A percentile compares a stretch with the other conserved stretches of the same genome.
Conservation (phyloP, 2,329 filamentous ascomycete genomes). For the Juglanconis oblonga region DNA sequence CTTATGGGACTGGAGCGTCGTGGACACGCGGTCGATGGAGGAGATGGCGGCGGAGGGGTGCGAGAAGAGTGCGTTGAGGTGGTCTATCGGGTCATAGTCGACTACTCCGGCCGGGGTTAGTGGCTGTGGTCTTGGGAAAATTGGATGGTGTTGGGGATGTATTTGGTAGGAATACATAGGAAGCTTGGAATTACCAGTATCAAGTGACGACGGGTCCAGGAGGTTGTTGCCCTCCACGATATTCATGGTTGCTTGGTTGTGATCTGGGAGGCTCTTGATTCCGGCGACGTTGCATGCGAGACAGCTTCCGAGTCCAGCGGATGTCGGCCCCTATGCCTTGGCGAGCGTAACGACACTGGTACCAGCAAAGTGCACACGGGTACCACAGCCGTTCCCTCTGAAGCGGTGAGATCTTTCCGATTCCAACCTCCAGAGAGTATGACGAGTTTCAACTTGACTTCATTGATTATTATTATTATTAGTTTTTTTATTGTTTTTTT, state of each 20-base stretch:
- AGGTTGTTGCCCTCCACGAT: constrained; percentile 17
- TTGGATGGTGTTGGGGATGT: background rate
- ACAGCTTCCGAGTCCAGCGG: background rate
- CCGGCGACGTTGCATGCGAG: constrained; percentile 17
- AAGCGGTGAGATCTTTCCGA: too few relatives aligned
- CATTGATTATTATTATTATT: too few relatives aligned
- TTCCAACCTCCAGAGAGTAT: too few relatives aligned
- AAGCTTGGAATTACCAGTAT: constrained; percentile 21
- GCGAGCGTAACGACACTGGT: background rate
- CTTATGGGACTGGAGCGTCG: constrained; percentile 70
- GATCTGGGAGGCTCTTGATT: background rate
- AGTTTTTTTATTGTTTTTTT: too few relatives aligned
- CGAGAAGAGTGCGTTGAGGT: constrained; percentile 91
- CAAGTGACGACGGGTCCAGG: constrained; percentile 17
- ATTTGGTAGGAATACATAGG: background rate
- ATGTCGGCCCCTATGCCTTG: background rate
- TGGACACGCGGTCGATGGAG: constrained; percentile 72
- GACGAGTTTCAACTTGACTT: too few relatives aligned
- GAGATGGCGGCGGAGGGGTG: constrained; percentile 81
- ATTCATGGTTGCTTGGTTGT: constrained; percentile 14
- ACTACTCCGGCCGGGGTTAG: constrained; percentile 31
- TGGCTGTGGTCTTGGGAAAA: constrained; percentile 1
- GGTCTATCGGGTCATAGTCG: constrained; percentile 89
- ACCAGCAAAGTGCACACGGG: background rate
- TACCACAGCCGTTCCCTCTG: background rate